Percentiles rank a stretch among this genome's conserved stretches.
phyloP scores from a whole-genome alignment of 345 rosid genomes.

The Aegle marmelos region DNA sequence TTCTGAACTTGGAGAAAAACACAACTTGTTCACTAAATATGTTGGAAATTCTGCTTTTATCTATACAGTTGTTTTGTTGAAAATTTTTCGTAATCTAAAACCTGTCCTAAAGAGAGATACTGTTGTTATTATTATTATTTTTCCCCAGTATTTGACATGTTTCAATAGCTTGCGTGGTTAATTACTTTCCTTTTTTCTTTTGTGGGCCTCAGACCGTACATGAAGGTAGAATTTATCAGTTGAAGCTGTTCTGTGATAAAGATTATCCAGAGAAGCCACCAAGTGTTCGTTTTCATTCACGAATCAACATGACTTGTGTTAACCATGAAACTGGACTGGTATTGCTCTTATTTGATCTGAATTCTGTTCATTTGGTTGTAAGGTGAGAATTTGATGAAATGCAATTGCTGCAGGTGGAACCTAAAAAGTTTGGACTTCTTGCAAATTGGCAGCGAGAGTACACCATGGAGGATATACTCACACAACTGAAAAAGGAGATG shows the following conservation, averaged over 20 bases:
- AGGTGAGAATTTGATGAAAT: slow-evolving; percentile 6
- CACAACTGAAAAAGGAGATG: slow-evolving; percentile 81
- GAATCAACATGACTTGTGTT: slow-evolving; percentile 88
- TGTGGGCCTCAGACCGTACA: slow-evolving; percentile 67
- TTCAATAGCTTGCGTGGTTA: not conserved
- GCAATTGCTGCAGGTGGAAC: slow-evolving; percentile 50
- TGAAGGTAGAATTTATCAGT: slow-evolving; percentile 93
- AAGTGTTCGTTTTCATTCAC: slow-evolving; percentile 88
- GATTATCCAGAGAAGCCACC: slow-evolving; percentile 99
- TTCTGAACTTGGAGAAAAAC: not conserved
- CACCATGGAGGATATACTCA: slow-evolving; percentile 74
- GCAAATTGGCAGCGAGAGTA: slow-evolving; percentile 77
- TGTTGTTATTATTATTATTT: not conserved
- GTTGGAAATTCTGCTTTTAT: not conserved
- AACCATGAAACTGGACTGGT: slow-evolving; percentile 98
- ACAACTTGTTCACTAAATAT: not conserved
- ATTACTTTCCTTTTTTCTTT: not conserved
- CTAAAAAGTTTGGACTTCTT: slow-evolving; percentile 67
- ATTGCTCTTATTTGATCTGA: slow-evolving; percentile 5
- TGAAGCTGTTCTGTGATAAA: slow-evolving; percentile 97
- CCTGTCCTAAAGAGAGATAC: not conserved
- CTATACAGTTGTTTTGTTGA: not conserved
- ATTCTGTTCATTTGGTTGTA: not conserved
- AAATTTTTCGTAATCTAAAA: not conserved
- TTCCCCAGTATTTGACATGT: not conserved